phyloP scores from a whole-genome alignment of 129 eudicot genomes.

The Pseudognaphalium luteoalbum region DNA sequence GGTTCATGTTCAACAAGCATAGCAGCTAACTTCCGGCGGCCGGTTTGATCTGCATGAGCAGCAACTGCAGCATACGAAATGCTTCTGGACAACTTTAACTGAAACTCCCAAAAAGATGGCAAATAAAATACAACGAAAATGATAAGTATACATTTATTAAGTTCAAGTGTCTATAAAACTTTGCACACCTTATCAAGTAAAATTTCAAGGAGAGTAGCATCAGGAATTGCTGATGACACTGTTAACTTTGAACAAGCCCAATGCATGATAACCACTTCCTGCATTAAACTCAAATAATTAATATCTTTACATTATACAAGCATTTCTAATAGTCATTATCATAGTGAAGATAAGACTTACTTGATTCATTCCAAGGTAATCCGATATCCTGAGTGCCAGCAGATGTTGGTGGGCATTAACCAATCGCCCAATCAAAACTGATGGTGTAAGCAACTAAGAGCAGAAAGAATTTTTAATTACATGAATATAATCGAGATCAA shows the following conservation, averaged over 20 bases:
- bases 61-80: conserved; percentile 99
- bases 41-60: conserved; percentile 96
- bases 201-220: conserved; percentile 70
- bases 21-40: conserved; percentile 95
- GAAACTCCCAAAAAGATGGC: conserved; percentile 37
- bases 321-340: neutral
- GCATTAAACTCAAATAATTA: conserved; percentile 25
- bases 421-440: conserved; percentile 90
- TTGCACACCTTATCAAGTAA: conserved; percentile 75
- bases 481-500: conserved; percentile 6
- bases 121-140: neutral
- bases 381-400: conserved; percentile 83
- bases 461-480: neutral
- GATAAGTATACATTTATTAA: conserved; percentile 7
- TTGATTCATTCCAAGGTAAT: conserved; percentile 80
- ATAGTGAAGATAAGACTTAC: conserved; percentile 42
- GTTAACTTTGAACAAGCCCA: conserved; percentile 96
- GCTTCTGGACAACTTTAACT: conserved; percentile 90
- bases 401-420: conserved; percentile 88
- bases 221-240: conserved; percentile 65
- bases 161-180: neutral
- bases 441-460: conserved; percentile 85
- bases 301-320: neutral
- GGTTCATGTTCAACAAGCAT: conserved; percentile 99
- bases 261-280: conserved; percentile 98